Evolutionary conservation across 1,139 yeast species (phyloP).

Genomic region (Candida gigantensis): DNA sequence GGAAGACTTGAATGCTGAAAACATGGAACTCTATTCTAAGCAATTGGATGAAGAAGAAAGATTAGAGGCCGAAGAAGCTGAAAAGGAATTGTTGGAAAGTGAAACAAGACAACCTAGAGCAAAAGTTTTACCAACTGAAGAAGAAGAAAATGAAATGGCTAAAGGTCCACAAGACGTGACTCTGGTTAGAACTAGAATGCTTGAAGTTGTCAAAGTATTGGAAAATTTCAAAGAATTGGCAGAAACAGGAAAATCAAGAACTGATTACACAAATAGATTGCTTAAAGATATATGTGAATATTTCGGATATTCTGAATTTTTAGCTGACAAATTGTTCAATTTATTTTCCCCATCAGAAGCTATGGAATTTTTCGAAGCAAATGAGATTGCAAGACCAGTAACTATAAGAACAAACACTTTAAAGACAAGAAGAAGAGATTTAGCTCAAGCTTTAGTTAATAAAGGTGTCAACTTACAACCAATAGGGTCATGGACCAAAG

Average conservation of each 20-base stretch:
- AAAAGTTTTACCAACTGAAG: slow-evolving; percentile 57
- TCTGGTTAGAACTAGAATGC: slow-evolving; percentile 86
- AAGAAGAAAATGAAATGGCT: slow-evolving; percentile 54
- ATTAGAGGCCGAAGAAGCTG: slow-evolving; percentile 76
- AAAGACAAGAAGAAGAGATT: slow-evolving; percentile 90
- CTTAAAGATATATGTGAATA: slow-evolving; percentile 86
- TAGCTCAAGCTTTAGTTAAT: slow-evolving; percentile 92
- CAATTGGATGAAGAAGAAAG: slow-evolving; percentile 72
- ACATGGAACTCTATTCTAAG: slow-evolving; percentile 79
- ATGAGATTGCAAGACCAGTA: slow-evolving; percentile 94
- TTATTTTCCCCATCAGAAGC: slow-evolving; percentile 95
- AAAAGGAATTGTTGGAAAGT: slow-evolving; percentile 65
- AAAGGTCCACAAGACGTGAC: slow-evolving; percentile 70
- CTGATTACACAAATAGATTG: slow-evolving; percentile 76
- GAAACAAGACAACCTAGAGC: slow-evolving; percentile 71
- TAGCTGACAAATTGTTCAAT: slow-evolving; percentile 91
- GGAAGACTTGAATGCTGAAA: slow-evolving; percentile 79
- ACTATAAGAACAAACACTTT: slow-evolving; percentile 96
- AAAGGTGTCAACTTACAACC: slow-evolving; percentile 98
- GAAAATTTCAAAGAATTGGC: slow-evolving; percentile 85
- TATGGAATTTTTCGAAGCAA: slow-evolving; percentile 96
- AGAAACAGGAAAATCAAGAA: slow-evolving; percentile 83
- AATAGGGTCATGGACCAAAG: slow-evolving; percentile 97
- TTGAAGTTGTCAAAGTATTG: slow-evolving; percentile 92
- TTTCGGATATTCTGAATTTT: slow-evolving; percentile 93